phyloP scores from a whole-genome alignment of 768 basidiomycete species.

The Kwoniella heveanensis region DNA sequence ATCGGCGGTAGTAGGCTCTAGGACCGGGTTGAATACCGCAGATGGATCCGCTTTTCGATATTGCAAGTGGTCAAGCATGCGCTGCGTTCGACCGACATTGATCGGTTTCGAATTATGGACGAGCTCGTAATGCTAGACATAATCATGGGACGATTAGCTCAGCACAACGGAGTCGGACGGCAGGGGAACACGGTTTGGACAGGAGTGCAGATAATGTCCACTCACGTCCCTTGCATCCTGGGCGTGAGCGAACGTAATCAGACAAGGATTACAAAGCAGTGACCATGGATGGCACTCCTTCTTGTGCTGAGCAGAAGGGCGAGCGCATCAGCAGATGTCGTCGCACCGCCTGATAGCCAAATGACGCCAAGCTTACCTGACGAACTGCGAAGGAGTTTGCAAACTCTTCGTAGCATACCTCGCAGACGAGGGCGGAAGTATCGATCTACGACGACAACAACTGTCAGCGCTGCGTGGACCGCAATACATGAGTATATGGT shows the following conservation, averaged over 20 bases:
- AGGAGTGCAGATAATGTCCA: not conserved
- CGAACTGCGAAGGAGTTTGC: not conserved
- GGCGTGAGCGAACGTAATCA: not conserved
- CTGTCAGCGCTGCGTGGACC: too few species aligned
- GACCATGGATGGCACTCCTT: slow-evolving; percentile 8
- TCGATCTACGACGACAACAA: not conserved
- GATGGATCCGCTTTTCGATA: not conserved
- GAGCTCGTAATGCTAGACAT: not conserved
- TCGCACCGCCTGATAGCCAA: too few species aligned
- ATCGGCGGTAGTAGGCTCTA: not conserved
- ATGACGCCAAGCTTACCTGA: not conserved
- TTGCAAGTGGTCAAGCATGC: not conserved
- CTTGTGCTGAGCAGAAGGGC: too few species aligned
- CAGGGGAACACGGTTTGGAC: not conserved
- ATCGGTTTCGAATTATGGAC: not conserved
- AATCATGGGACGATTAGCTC: not conserved
- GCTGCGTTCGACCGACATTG: slow-evolving; percentile 4
- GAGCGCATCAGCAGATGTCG: not conserved
- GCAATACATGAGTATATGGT: not conserved
- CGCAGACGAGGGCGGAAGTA: slow-evolving; percentile 2
- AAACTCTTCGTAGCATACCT: slow-evolving; percentile 8
- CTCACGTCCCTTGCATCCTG: slow-evolving; percentile 9
- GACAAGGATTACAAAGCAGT: not conserved
- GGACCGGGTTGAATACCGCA: not conserved
- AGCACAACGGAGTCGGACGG: too few species aligned